phyloP scores from a whole-genome alignment of 176 grass and related monocot species.

The Aegilops sharonensis region DNA sequence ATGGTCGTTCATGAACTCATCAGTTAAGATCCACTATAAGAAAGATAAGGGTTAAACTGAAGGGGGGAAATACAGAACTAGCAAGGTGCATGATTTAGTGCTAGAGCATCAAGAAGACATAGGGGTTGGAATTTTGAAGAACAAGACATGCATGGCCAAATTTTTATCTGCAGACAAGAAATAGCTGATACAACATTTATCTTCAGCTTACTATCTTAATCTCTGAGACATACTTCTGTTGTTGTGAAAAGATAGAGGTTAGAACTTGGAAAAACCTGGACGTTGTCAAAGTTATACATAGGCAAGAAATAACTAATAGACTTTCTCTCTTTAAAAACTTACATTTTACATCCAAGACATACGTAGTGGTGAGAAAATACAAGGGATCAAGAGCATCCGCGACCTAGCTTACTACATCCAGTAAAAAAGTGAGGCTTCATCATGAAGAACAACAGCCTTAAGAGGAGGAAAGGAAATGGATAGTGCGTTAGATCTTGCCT shows the following conservation, averaged over 20 bases:
- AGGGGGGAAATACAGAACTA: neutral
- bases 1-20: neutral
- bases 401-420: neutral
- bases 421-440: neutral
- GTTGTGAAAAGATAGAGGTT: neutral
- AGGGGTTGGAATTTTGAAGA: neutral
- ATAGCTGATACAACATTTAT: neutral
- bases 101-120: neutral
- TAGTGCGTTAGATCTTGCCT: constrained; percentile 8
- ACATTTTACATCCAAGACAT: neutral
- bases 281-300: neutral
- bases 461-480: neutral
- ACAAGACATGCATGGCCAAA: neutral
- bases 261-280: neutral
- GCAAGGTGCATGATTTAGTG: neutral
- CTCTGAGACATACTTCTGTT: neutral
- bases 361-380: neutral
- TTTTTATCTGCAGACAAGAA: neutral
- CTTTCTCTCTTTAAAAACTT: neutral
- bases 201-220: neutral
- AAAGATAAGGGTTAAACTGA: neutral
- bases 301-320: neutral
- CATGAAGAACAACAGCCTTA: neutral
- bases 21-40: neutral
- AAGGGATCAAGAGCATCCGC: neutral